phyloP scores from a whole-genome alignment of 768 basidiomycete species.

The Polyporus arcularius region DNA sequence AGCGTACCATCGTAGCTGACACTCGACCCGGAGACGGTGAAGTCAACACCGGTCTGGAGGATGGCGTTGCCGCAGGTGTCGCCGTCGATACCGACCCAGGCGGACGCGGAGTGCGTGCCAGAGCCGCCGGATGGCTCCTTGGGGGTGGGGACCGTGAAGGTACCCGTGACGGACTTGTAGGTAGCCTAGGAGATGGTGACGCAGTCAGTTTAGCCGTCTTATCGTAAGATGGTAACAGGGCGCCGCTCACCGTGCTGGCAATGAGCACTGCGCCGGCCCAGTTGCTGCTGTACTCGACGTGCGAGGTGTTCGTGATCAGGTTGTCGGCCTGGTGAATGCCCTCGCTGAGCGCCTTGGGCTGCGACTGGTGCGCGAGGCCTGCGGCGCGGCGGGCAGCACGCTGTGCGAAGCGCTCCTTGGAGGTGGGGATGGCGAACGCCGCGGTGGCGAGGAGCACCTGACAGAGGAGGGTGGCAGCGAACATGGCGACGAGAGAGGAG shows the following conservation, averaged over 20 bases:
- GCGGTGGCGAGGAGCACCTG: constrained; percentile 26
- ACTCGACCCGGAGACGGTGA: constrained; percentile 26
- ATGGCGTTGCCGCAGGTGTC: constrained; percentile 38
- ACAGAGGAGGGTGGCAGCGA: constrained; percentile 24
- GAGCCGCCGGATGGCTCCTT: constrained; percentile 27
- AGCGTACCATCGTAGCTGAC: constrained; percentile 34
- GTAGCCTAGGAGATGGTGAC: constrained; percentile 24
- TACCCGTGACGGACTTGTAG: constrained; percentile 38
- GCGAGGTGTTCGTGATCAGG: constrained; percentile 19
- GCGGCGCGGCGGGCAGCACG: constrained; percentile 26
- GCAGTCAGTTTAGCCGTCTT: background rate
- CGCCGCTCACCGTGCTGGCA: constrained; percentile 22
- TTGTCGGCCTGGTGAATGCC: background rate
- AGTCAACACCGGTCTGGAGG: constrained; percentile 39
- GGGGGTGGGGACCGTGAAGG: constrained; percentile 37
- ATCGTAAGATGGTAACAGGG: background rate
- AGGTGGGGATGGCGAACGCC: constrained; percentile 25
- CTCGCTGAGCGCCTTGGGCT: background rate
- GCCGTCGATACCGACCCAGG: constrained; percentile 41
- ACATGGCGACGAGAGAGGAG: constrained; percentile 15
- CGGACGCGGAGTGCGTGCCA: constrained; percentile 32
- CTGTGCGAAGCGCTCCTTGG: constrained; percentile 18
- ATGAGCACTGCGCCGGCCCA: constrained; percentile 39
- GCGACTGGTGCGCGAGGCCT: constrained; percentile 18
- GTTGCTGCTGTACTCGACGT: constrained; percentile 35